Evolutionary conservation across 305 asterid species (phyloP).

Genomic region (Rubia tinctorum): DNA sequence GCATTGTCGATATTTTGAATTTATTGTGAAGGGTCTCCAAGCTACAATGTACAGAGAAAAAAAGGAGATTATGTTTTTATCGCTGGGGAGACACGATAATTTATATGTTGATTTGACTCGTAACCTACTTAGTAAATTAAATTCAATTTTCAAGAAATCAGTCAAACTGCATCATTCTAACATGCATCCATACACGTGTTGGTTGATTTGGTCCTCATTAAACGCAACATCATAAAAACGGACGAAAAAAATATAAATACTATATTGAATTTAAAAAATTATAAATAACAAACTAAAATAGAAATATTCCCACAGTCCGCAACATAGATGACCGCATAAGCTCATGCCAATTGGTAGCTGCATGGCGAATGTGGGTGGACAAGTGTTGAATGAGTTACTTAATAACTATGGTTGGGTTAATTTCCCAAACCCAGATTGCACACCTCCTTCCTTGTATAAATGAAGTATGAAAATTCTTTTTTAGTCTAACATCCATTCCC

Average conservation of each 20-base stretch:
- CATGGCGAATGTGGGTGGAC: conserved; percentile 47
- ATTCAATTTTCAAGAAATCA: too few relatives aligned
- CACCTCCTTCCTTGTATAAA: neutral
- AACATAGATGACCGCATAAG: conserved; percentile 22
- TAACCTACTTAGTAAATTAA: neutral
- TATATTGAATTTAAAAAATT: neutral
- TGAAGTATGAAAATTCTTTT: neutral
- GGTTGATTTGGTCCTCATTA: neutral
- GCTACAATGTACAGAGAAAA: too few relatives aligned
- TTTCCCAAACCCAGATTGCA: conserved; percentile 15
- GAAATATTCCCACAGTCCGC: conserved; percentile 23
- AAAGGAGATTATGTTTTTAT: too few relatives aligned
- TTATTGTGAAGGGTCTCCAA: too few relatives aligned
- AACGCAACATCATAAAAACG: conserved; percentile 13
- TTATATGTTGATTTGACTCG: neutral
- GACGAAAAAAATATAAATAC: neutral
- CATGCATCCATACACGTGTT: conserved; percentile 31
- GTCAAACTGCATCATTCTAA: neutral
- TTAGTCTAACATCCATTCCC: neutral
- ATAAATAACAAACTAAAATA: neutral
- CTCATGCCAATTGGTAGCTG: conserved; percentile 32
- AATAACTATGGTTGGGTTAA: conserved; percentile 28
- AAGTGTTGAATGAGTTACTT: conserved; percentile 44
- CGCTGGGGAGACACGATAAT: too few relatives aligned
- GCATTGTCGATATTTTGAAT: too few relatives aligned